Percentiles rank a stretch among this genome's conserved stretches.
Conservation (phyloP, 305 asterid species). For the Lippia alba region DNA sequence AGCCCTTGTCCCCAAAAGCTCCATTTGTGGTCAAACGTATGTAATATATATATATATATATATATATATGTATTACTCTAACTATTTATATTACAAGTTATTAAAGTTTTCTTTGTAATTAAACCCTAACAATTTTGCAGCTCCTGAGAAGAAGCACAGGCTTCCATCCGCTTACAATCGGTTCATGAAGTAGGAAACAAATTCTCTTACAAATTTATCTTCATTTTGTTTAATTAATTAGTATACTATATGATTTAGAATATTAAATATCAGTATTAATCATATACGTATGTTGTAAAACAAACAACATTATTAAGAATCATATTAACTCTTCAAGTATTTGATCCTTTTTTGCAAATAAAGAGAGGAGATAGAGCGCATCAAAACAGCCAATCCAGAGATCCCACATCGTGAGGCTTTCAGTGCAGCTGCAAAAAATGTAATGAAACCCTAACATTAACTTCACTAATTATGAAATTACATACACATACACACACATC, state of each 20-base stretch:
- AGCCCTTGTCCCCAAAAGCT: slow-evolving; percentile 76
- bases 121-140: slow-evolving; percentile 47
- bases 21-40: slow-evolving; percentile 94
- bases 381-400: slow-evolving; percentile 91
- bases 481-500: background rate
- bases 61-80: background rate
- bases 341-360: slow-evolving; percentile 33
- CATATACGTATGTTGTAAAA: too few relatives aligned
- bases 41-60: background rate
- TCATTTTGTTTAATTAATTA: background rate
- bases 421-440: slow-evolving; percentile 96
- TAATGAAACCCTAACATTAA: slow-evolving; percentile 27
- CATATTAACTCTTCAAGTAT: background rate
- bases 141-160: slow-evolving; percentile 98
- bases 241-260: background rate
- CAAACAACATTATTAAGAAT: too few relatives aligned
- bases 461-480: background rate
- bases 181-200: slow-evolving; percentile 77
- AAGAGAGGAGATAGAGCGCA: slow-evolving; percentile 94
- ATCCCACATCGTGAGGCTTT: slow-evolving; percentile 97
- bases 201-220: background rate
- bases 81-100: too few relatives aligned
- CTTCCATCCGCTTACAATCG: slow-evolving; percentile 98
- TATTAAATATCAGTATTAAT: too few relatives aligned
- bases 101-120: background rate